Base-by-base conservation (phyloP, 2,329 filamentous ascomycete species). In the Pyricularia grisea region DNA sequence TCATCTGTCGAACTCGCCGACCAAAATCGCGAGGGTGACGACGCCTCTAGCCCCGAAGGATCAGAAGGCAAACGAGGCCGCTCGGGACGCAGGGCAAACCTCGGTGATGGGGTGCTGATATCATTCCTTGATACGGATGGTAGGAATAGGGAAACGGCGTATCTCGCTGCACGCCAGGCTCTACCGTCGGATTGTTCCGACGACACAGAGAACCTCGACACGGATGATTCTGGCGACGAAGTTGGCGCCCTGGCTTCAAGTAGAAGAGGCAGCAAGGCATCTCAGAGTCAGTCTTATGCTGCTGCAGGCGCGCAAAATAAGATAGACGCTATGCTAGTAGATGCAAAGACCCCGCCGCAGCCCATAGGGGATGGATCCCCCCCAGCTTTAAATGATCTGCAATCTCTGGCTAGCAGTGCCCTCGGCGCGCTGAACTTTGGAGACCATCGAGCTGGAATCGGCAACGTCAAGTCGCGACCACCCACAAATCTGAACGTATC, bases 41-140 rank as follows among this genome's bases (percentile, higher is more conserved):
- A 50, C 25, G 33, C 65, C 25, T 20, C 14, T 14, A 58, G 27
- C 30, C 66, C 28, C 27, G 66, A 14, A 23, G 23, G 20, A 67
- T 28, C 27, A 65, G 63, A 25, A 65, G 20, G 42, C 25, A 67
- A 67, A 27, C 14, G 33, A 27, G 10, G 27, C 28, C 20, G 61
- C 71, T 76, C 69, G 70, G 73, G 75, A 76, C 81, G 83, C 71
- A 81, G 78, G 72, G 81, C 85, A 61, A 87, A 81, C 74, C 85
- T 86, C 75, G 87, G 85, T 73, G 88, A 91, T 84, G 86, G 83
- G 73, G 88, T 92, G 72, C 83, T 94, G 77, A 84, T 94, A 71
- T 79, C 81, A 69, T 82, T 84, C 77, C 84, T 94, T 81, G 86
- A 81, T 12, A 61, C 58, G 73, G 86, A 82, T 75, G 87, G 88